Conservation (phyloP, 2,329 filamentous ascomycete species). For the Talaromyces verruculosus region DNA sequence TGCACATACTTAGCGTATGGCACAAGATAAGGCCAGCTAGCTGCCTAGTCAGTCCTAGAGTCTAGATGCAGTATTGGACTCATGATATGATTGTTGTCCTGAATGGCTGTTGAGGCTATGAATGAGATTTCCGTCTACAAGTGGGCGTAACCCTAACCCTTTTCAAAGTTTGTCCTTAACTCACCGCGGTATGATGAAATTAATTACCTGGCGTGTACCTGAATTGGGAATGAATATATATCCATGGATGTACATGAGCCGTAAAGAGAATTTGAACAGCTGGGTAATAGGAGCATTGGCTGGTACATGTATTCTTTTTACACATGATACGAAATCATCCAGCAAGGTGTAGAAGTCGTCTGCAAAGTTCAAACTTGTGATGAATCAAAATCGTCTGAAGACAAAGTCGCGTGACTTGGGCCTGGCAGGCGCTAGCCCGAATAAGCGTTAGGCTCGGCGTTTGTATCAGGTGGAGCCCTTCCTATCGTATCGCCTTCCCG, state of each 20-base stretch:
- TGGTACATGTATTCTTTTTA: neutral
- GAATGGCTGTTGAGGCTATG: neutral
- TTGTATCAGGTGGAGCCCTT: neutral
- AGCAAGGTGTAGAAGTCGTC: neutral
- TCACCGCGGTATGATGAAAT: too few species aligned
- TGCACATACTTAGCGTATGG: neutral
- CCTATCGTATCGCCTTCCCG: neutral
- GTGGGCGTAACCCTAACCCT: neutral
- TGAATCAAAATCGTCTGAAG: neutral
- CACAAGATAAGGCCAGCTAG: neutral
- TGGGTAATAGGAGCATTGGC: neutral
- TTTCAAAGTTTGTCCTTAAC: neutral
- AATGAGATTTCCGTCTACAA: neutral
- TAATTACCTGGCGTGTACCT: neutral
- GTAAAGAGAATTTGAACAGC: neutral
- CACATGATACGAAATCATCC: neutral
- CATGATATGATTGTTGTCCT: neutral
- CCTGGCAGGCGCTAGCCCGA: neutral
- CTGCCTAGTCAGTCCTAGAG: neutral
- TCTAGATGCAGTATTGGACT: neutral
- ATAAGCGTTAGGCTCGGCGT: neutral
- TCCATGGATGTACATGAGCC: neutral
- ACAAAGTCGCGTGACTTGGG: conserved; percentile 3
- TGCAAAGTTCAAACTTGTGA: neutral
- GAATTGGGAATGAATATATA: neutral